These are phyloP conservation scores for Cruciata laevipes DNA, from an alignment of 257 asterid genomes.

Conservation along the genomic window DNA sequence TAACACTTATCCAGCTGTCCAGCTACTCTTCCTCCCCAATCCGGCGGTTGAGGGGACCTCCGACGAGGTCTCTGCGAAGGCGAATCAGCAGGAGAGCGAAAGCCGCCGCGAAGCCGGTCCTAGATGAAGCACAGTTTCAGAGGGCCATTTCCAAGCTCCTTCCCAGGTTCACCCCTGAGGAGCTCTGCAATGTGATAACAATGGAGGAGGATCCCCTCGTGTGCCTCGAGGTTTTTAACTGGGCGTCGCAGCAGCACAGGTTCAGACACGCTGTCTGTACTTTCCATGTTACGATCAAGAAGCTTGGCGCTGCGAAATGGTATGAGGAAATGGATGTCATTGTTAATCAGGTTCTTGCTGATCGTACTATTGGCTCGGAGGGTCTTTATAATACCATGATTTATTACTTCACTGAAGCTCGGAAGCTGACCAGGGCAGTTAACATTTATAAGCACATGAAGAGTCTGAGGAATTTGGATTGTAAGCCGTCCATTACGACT, in stretches of 20 bases:
- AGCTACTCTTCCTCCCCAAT: constrained; percentile 40
- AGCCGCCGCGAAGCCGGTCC: constrained; percentile 63
- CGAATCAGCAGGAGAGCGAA: constrained; percentile 62
- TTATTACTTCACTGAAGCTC: constrained; percentile 70
- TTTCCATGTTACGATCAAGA: constrained; percentile 53
- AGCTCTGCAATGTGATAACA: constrained; percentile 53
- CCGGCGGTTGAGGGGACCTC: constrained; percentile 44
- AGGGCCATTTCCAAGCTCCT: constrained; percentile 49
- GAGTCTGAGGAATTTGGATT: constrained; percentile 52
- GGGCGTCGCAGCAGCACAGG: constrained; percentile 89
- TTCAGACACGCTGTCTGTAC: constrained; percentile 61
- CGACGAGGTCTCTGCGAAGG: constrained; percentile 65
- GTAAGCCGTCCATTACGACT: constrained; percentile 73
- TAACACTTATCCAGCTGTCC: constrained; percentile 18
- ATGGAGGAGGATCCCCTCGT: constrained; percentile 58
- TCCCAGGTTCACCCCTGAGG: constrained; percentile 73
- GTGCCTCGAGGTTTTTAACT: constrained; percentile 79
- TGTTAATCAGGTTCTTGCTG: constrained; percentile 76
- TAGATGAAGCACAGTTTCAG: constrained; percentile 46
- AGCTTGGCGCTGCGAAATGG: constrained; percentile 76
- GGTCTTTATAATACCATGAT: constrained; percentile 72
- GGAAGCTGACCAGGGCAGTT: constrained; percentile 72
- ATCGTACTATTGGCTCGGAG: constrained; percentile 59
- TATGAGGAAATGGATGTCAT: constrained; percentile 76
- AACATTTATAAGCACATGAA: constrained; percentile 74